These are phyloP conservation scores for Phytophthora cactorum DNA, from an alignment of 352 stramenopile species.

Conservation along the genomic window DNA sequence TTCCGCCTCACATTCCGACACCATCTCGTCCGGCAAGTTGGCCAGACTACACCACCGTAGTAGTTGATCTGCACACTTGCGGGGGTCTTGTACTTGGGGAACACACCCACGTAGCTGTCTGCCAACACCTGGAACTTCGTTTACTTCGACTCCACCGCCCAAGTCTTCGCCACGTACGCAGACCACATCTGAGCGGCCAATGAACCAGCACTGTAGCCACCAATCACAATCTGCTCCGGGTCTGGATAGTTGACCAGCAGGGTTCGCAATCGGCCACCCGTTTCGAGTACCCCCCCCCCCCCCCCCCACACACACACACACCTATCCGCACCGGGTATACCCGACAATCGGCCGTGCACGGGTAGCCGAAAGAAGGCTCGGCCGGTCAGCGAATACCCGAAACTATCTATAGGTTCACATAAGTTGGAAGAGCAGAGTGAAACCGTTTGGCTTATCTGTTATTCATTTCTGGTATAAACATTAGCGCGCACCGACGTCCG, in stretches of 20 bases:
- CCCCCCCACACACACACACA: too few relatives aligned
- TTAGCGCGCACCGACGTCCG: too few relatives aligned
- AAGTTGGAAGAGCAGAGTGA: too few relatives aligned
- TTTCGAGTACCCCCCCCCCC: too few relatives aligned
- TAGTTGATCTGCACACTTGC: conserved; percentile 43
- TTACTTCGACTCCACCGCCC: conserved; percentile 46
- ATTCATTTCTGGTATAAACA: too few relatives aligned
- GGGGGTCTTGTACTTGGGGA: conserved; percentile 41
- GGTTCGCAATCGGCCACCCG: too few relatives aligned
- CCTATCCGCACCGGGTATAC: too few relatives aligned
- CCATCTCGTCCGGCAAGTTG: conserved; percentile 36
- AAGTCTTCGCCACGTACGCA: conserved; percentile 47
- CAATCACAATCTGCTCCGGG: conserved; percentile 53
- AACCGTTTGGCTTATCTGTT: too few relatives aligned
- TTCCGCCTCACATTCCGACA: conserved; percentile 35
- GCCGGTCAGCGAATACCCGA: too few relatives aligned
- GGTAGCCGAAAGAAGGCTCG: too few relatives aligned
- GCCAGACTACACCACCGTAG: conserved; percentile 46
- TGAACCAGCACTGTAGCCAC: conserved; percentile 55
- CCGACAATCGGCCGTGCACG: too few relatives aligned
- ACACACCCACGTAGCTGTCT: conserved; percentile 60
- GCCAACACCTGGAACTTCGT: conserved; percentile 51
- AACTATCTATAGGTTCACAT: too few relatives aligned
- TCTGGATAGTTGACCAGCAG: conserved; percentile 39
- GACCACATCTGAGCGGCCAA: conserved; percentile 51